Evolutionary conservation across 2,329 filamentous ascomycete genomes (phyloP).

Genomic region (Xylariomycetidae sp.): DNA sequence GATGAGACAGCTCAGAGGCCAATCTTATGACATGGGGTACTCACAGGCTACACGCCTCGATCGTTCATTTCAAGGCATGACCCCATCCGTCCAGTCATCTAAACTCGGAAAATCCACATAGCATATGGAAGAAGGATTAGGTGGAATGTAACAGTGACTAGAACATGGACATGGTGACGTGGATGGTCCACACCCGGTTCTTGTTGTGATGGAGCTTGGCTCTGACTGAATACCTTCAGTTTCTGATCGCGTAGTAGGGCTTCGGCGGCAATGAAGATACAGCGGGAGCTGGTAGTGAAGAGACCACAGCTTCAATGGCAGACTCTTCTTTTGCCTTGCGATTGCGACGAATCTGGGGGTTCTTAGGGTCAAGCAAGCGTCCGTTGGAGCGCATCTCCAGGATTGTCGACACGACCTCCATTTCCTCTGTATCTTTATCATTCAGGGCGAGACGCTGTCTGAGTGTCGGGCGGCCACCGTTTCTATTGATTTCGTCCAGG

Average conservation of each 20-base stretch:
- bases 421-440: slow-evolving; percentile 64
- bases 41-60: too few species aligned
- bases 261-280: slow-evolving; percentile 26
- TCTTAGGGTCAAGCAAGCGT: slow-evolving; percentile 37
- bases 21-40: background rate
- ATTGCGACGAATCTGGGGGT: slow-evolving; percentile 21
- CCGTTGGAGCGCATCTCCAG: slow-evolving; percentile 60
- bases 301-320: slow-evolving; percentile 10
- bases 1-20: slow-evolving; percentile 15
- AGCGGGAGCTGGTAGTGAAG: slow-evolving; percentile 22
- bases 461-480: slow-evolving; percentile 61
- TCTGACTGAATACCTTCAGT: slow-evolving; percentile 2
- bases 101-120: too few species aligned
- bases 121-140: too few species aligned
- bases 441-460: slow-evolving; percentile 62
- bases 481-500: slow-evolving; percentile 58
- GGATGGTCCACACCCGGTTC: slow-evolving; percentile 17
- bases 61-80: too few species aligned
- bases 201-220: slow-evolving; percentile 12
- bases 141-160: too few species aligned
- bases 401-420: slow-evolving; percentile 61
- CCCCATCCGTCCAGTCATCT: too few species aligned
- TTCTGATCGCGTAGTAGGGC: slow-evolving; percentile 30
- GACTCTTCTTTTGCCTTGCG: slow-evolving; percentile 24
- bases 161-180: too few species aligned